phyloP scores from a whole-genome alignment of 257 asterid species.

The Voacanga thouarsii region DNA sequence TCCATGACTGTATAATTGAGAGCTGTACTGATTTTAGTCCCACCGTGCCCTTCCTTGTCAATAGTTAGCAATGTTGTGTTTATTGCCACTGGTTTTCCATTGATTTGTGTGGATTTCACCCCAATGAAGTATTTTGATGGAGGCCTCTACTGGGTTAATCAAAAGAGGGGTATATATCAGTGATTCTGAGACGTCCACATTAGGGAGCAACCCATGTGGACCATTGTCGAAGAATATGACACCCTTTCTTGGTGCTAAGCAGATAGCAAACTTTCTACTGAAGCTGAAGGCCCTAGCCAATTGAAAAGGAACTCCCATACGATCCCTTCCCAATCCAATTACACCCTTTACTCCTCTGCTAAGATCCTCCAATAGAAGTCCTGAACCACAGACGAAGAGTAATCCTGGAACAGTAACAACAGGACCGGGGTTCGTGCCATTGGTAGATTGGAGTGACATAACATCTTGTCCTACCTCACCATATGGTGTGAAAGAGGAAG shows the following conservation, averaged over 20 bases:
- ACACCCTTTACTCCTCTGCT: too few species aligned
- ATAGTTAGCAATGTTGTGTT: slow-evolving; percentile 37
- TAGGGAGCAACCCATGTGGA: slow-evolving; percentile 38
- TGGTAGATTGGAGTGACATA: slow-evolving; percentile 32
- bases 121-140: slow-evolving; percentile 53
- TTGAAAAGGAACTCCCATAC: too few species aligned
- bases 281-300: slow-evolving; percentile 34
- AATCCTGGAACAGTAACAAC: slow-evolving; percentile 15
- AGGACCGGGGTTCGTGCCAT: slow-evolving; percentile 39
- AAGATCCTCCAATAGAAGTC: slow-evolving; percentile 27
- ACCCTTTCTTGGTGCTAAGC: slow-evolving; percentile 39
- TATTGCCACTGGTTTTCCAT: slow-evolving; percentile 22
- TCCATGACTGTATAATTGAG: slow-evolving; percentile 42
- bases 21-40: slow-evolving; percentile 52
- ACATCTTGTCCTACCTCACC: slow-evolving; percentile 44
- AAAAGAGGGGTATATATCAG: slow-evolving; percentile 35
- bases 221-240: slow-evolving; percentile 44
- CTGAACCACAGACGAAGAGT: slow-evolving; percentile 31
- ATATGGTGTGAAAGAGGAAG: background rate
- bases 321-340: too few species aligned
- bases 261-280: slow-evolving; percentile 41
- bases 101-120: slow-evolving; percentile 36
- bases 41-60: slow-evolving; percentile 41
- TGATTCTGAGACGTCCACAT: slow-evolving; percentile 2
- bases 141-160: slow-evolving; percentile 36